A percentile compares a stretch with the other conserved stretches of the same genome.
These are phyloP conservation scores for Eucalyptus sp. DNA, from an alignment of 345 rosid genomes.

Conservation along the genomic window DNA sequence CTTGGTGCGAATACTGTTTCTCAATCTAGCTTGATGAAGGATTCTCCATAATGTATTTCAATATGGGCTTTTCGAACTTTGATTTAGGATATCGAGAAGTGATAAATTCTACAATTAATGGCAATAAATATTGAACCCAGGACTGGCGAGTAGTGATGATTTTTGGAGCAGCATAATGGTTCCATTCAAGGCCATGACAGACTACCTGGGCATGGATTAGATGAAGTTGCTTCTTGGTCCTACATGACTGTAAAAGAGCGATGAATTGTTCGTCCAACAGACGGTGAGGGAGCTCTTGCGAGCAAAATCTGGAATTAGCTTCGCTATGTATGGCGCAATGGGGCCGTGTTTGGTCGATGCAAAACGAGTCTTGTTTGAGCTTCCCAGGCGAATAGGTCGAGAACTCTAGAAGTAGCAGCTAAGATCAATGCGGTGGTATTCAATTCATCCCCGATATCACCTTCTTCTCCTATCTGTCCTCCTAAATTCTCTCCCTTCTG, in stretches of 20 bases:
- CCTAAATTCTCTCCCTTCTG: neutral
- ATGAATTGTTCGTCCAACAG: conserved; percentile 36
- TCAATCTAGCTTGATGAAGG: too few species aligned
- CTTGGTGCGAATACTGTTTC: too few species aligned
- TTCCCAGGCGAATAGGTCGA: neutral
- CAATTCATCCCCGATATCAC: neutral
- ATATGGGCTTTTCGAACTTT: neutral
- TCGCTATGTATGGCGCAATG: neutral
- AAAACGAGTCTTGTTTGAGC: neutral
- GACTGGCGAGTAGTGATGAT: neutral
- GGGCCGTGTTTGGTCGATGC: neutral
- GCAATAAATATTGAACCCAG: neutral
- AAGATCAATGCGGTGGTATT: neutral
- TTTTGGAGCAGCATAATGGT: conserved; percentile 32
- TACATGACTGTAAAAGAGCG: conserved; percentile 44
- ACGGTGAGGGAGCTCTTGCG: neutral
- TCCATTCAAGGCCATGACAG: conserved; percentile 19
- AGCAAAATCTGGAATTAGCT: neutral
- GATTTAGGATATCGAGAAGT: neutral
- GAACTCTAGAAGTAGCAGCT: neutral
- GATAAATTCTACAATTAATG: neutral
- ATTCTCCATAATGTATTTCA: too few species aligned
- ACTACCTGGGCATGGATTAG: conserved; percentile 43
- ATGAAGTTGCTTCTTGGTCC: conserved; percentile 34
- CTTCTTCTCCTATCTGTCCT: neutral